These are phyloP conservation scores for Paecilomyces niveus DNA, from an alignment of 2,329 filamentous ascomycete genomes.

Conservation along the genomic window DNA sequence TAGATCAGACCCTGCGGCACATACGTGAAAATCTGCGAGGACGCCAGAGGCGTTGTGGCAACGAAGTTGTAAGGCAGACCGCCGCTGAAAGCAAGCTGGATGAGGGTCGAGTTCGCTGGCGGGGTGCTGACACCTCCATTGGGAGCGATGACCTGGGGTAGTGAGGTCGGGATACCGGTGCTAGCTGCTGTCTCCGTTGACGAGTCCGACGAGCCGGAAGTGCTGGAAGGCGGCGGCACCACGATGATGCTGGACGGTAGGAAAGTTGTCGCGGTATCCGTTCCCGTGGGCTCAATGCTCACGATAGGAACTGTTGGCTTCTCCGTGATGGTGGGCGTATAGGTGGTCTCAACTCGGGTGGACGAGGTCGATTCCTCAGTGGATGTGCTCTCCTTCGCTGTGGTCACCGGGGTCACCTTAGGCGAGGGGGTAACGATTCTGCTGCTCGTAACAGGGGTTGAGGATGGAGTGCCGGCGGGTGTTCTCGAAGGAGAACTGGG, in stretches of 20 bases:
- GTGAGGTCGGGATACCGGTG: slow-evolving; percentile 53
- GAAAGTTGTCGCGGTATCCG: slow-evolving; percentile 7
- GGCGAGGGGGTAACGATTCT: neutral
- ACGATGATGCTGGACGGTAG: slow-evolving; percentile 15
- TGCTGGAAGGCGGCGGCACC: slow-evolving; percentile 8
- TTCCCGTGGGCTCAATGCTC: slow-evolving; percentile 2
- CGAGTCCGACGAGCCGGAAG: slow-evolving; percentile 5
- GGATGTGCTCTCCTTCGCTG: slow-evolving; percentile 12
- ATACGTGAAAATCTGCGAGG: slow-evolving; percentile 76
- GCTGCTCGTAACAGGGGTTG: neutral
- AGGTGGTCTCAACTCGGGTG: neutral
- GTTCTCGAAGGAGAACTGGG: neutral
- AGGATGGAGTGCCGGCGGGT: neutral
- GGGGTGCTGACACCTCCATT: slow-evolving; percentile 49
- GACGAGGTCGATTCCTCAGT: neutral
- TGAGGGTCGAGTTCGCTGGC: slow-evolving; percentile 60
- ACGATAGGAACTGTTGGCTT: neutral
- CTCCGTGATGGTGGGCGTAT: neutral
- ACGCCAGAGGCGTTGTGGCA: slow-evolving; percentile 60
- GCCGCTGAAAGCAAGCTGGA: slow-evolving; percentile 79
- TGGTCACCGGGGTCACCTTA: slow-evolving; percentile 1
- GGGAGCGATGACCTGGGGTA: slow-evolving; percentile 72
- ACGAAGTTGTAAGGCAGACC: slow-evolving; percentile 81
- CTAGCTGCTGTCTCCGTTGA: slow-evolving; percentile 31
- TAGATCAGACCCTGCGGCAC: slow-evolving; percentile 65